Evolutionary conservation across 805 yeast genomes (phyloP).

Genomic region (Cyberlindnera galapagoensis): DNA sequence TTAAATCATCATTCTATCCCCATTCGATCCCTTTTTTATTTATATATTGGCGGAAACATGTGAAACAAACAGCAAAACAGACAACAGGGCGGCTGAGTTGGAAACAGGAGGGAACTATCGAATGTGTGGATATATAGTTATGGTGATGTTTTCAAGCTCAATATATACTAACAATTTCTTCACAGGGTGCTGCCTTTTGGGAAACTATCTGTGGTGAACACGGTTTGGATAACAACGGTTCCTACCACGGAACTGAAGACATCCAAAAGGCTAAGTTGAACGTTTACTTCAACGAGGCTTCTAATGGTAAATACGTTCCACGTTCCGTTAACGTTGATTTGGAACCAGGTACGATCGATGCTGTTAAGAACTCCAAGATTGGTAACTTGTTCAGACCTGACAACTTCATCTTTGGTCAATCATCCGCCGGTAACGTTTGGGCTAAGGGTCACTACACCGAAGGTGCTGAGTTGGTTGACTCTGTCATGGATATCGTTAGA

Average conservation of each 20-base stretch:
- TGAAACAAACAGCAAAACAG: neutral
- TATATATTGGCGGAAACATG: conserved; percentile 1
- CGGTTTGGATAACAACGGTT: conserved; percentile 71
- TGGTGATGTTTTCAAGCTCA: too few relatives aligned
- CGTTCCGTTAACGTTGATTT: conserved; percentile 95
- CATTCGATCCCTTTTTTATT: neutral
- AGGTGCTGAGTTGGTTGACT: conserved; percentile 93
- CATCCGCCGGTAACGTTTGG: conserved; percentile 97
- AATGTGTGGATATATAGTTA: too few relatives aligned
- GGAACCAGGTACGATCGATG: conserved; percentile 97
- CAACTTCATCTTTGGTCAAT: conserved; percentile 94
- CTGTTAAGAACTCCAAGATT: conserved; percentile 90
- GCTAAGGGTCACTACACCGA: conserved; percentile 99
- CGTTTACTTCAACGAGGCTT: conserved; percentile 93
- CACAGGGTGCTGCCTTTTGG: conserved; percentile 86
- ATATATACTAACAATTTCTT: conserved; percentile 5
- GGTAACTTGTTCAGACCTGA: conserved; percentile 95
- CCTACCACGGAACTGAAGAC: conserved; percentile 54
- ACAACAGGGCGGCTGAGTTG: neutral
- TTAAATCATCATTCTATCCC: too few relatives aligned
- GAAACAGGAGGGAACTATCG: too few relatives aligned
- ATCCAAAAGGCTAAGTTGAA: conserved; percentile 84
- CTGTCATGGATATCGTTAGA: conserved; percentile 90
- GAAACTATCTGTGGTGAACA: conserved; percentile 88
- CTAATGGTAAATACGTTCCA: conserved; percentile 94